Evolutionary conservation across 75 land plant species (phyloP), one percentile per base, ranked within the genome.

Genomic region (Adiantum capillusveneris): DNA sequence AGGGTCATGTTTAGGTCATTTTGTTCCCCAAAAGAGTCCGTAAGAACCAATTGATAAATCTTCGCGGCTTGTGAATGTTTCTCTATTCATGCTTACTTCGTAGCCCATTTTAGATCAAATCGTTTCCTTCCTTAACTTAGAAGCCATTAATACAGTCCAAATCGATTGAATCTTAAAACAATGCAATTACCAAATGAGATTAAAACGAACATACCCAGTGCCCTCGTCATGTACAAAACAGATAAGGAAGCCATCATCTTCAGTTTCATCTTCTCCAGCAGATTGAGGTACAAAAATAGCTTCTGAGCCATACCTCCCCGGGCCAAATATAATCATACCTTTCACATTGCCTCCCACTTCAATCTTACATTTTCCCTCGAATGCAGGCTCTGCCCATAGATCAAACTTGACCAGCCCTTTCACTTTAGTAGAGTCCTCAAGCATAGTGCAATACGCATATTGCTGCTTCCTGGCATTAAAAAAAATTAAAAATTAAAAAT

Each of bases 211-310:
- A 27, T 89, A 93, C 95, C 95, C 84, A 14, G 75, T 83, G 46
- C 75, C 81, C 42, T 89, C 90, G 51, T 93, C 98, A 78, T 88
- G 78, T 1, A 72, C 80, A 65, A 88, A 93, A 58, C 80, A 79
- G 29, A 93, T 89, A 58, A 88, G 70, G 78, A 81, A 93, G 31
- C 98, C 98, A 76, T 85, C 98, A 60, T 93, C 98, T 67, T 93
- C 90, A 37, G 78, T 84, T 16, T 72, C 74, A 13, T 74, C 69
- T 51, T 44, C 62, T 18, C 81, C 87, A 41, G 81, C 67, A 28
- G 67, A 64, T 22, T 71, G 66, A 25, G 98, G 98, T 7, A 89
- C 85, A 69, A 85, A 93, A 13, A 88, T 49, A 31, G 90, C 96
- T 57, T 93, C 95, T 16, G 89, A 82, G 25, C 97, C 95, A 78